Conservation (phyloP, 2,329 filamentous ascomycete species). For the Fusarium austroafricanum region DNA sequence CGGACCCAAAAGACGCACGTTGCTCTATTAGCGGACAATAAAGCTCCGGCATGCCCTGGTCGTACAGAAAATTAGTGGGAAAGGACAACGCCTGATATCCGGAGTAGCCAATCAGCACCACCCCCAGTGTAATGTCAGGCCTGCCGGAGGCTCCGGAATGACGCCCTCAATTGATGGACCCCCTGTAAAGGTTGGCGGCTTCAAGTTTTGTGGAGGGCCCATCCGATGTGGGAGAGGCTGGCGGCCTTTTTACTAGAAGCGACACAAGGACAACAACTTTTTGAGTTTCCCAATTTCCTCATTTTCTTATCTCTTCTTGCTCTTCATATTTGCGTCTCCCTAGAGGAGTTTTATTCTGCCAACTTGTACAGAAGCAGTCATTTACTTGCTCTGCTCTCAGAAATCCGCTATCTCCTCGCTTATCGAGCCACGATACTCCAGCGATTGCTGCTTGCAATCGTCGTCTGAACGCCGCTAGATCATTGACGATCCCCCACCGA, state of each 20-base stretch:
- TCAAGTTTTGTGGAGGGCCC: constrained; percentile 2
- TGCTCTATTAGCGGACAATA: constrained; percentile 33
- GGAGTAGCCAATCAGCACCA: constrained; percentile 15
- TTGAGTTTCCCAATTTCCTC: constrained; percentile 15
- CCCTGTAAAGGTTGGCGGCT: constrained; percentile 11
- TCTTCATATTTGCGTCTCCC: constrained; percentile 5
- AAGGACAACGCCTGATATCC: constrained; percentile 4
- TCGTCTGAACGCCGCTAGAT: constrained; percentile 22
- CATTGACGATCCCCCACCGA: constrained; percentile 37
- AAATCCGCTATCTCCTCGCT: constrained; percentile 23
- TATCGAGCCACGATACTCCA: constrained; percentile 24
- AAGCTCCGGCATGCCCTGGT: constrained; percentile 16
- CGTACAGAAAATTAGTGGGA: constrained; percentile 15
- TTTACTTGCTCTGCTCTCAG: constrained; percentile 38
- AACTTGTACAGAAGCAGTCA: constrained; percentile 21
- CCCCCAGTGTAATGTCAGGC: constrained; percentile 26
- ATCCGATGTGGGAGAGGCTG: neutral
- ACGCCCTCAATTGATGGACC: constrained; percentile 25
- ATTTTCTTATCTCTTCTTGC: constrained; percentile 6
- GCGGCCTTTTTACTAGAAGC: constrained; percentile 10
- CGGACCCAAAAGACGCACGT: constrained; percentile 23
- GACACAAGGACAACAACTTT: constrained; percentile 16
- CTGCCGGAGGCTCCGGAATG: constrained; percentile 40
- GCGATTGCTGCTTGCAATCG: constrained; percentile 5
- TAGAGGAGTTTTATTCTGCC: constrained; percentile 18